Evolutionary conservation across 2,329 filamentous ascomycete genomes (phyloP).

Genomic region (Neonectria punicea): DNA sequence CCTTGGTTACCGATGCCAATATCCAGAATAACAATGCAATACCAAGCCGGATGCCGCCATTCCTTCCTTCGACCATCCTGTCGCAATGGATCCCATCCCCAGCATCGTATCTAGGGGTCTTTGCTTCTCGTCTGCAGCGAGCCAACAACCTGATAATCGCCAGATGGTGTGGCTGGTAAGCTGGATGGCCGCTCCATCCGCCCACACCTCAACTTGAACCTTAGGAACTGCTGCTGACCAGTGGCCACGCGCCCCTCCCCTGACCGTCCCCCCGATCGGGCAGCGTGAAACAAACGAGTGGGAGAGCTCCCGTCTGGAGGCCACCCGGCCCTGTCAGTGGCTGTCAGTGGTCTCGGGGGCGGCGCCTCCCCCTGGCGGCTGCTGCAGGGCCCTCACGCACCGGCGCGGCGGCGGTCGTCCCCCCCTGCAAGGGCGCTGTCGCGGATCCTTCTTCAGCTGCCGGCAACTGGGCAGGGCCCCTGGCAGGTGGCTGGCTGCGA

Average conservation of each 20-base stretch:
- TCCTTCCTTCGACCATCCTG: slow-evolving; percentile 1
- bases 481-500: slow-evolving; percentile 11
- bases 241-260: slow-evolving; percentile 2
- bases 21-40: background rate
- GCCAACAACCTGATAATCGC: slow-evolving; percentile 18
- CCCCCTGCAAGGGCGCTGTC: slow-evolving; percentile 33
- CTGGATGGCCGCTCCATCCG: background rate
- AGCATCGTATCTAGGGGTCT: background rate
- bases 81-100: background rate
- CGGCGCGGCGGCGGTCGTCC: background rate
- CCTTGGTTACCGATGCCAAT: background rate
- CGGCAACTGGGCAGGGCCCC: slow-evolving; percentile 21
- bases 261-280: slow-evolving; percentile 36
- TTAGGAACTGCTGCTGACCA: slow-evolving; percentile 8
- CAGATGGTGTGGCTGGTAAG: slow-evolving; percentile 13
- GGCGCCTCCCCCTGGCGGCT: slow-evolving; percentile 40
- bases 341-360: slow-evolving; percentile 34
- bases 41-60: background rate
- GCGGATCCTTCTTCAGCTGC: slow-evolving; percentile 42
- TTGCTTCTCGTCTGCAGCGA: slow-evolving; percentile 1
- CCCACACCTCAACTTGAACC: background rate
- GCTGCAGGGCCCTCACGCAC: slow-evolving; percentile 21
- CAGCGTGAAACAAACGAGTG: slow-evolving; percentile 36
- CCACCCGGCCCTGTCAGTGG: slow-evolving; percentile 31
- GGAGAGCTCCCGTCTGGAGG: no score